Evolutionary conservation across 1,139 yeast genomes (phyloP).

Genomic region (Magnusiomyces suaveolens): DNA sequence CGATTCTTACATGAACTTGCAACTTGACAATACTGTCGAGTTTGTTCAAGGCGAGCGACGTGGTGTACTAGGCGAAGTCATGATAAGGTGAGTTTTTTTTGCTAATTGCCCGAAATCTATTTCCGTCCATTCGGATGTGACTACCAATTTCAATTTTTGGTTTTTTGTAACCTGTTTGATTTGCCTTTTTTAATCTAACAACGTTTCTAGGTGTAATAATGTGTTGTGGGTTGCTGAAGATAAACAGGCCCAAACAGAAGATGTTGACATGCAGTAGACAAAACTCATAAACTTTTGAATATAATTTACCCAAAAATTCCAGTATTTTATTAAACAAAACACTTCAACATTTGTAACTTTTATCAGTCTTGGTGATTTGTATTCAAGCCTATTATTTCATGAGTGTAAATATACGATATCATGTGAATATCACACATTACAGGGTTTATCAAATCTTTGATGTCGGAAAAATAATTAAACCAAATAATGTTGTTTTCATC

Average conservation of each 20-base stretch:
- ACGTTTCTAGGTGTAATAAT: slow-evolving; percentile 33
- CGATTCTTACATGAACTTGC: slow-evolving; percentile 89
- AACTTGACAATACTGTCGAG: slow-evolving; percentile 63
- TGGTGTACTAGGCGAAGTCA: slow-evolving; percentile 67
- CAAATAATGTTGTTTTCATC: no score
- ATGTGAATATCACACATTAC: neutral
- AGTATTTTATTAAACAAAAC: no score
- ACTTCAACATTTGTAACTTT: no score
- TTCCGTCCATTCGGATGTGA: no score
- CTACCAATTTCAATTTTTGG: no score
- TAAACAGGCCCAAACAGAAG: neutral
- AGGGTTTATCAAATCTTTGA: neutral
- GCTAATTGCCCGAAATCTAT: no score
- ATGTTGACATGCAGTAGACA: neutral
- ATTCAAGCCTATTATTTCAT: no score
- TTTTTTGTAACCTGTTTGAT: no score
- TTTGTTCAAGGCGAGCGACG: slow-evolving; percentile 43
- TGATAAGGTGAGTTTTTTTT: slow-evolving; percentile 47
- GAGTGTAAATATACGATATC: no score
- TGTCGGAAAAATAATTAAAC: no score
- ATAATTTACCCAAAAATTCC: no score
- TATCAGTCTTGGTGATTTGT: no score
- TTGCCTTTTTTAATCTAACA: neutral
- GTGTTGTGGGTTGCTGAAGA: slow-evolving; percentile 36
- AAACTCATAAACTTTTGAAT: neutral